phyloP scores from a whole-genome alignment of 2,329 filamentous ascomycete species.

The Cryphonectria japonica region DNA sequence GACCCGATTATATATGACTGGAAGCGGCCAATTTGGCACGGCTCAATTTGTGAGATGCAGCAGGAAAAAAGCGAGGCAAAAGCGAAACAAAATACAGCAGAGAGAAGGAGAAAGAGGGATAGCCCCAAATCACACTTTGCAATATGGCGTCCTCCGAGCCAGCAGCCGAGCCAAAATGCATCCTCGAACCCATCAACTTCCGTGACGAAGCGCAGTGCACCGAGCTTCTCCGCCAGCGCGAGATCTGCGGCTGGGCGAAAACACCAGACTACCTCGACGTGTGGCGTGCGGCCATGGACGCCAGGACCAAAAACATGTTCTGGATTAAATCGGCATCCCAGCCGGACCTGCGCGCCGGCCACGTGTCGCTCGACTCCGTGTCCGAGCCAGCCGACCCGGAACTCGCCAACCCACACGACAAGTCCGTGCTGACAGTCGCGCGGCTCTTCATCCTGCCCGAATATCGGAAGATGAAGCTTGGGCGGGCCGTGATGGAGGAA shows the following conservation, averaged over 20 bases:
- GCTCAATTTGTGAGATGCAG: neutral
- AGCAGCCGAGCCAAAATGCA: conserved; percentile 14
- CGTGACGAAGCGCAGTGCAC: conserved; percentile 24
- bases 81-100: neutral
- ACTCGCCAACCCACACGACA: conserved; percentile 23
- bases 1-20: neutral
- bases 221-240: conserved; percentile 29
- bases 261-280: conserved; percentile 9
- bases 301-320: conserved; percentile 18
- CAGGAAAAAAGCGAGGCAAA: neutral
- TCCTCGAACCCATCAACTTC: conserved; percentile 27
- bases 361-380: conserved; percentile 26
- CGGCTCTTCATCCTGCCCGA: conserved; percentile 31
- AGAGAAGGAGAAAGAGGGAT: neutral
- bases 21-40: neutral
- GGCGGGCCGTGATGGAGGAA: conserved; percentile 23
- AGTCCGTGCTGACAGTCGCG: conserved; percentile 17
- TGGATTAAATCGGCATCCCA: conserved; percentile 23
- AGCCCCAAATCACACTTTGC: neutral
- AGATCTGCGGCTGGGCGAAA: conserved; percentile 27
- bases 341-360: conserved; percentile 19
- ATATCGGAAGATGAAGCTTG: conserved; percentile 26
- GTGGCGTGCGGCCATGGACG: conserved; percentile 19
- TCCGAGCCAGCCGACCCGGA: conserved; percentile 18
- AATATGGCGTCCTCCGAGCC: neutral